Conservation (phyloP, 495 filamentous ascomycete species). For the Darksidea phi region DNA sequence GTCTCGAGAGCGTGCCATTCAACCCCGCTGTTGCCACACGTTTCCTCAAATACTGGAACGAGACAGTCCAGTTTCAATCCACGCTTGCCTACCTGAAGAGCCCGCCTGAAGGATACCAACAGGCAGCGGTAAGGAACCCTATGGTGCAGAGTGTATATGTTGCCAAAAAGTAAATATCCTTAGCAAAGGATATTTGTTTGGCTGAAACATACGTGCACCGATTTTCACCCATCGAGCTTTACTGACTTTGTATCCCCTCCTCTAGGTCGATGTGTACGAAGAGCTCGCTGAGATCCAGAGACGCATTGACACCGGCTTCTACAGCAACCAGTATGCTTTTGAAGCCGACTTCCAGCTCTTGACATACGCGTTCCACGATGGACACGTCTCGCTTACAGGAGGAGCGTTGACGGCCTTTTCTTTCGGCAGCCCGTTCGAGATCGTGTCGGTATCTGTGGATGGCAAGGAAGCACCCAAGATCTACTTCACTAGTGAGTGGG, state of each 20-base stretch:
- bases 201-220: too few relatives aligned
- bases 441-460: slow-evolving; percentile 52
- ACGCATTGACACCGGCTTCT: slow-evolving; percentile 44
- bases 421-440: slow-evolving; percentile 47
- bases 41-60: slow-evolving; percentile 56
- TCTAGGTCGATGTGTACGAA: slow-evolving; percentile 52
- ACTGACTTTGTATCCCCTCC: too few relatives aligned
- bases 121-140: too few relatives aligned
- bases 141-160: too few relatives aligned
- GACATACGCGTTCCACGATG: slow-evolving; percentile 49
- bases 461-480: slow-evolving; percentile 51
- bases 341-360: slow-evolving; percentile 50
- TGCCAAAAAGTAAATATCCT: too few relatives aligned
- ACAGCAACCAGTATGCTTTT: slow-evolving; percentile 54
- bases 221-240: too few relatives aligned
- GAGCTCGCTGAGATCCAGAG: slow-evolving; percentile 48
- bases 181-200: too few relatives aligned
- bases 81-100: slow-evolving; percentile 57
- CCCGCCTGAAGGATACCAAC: slow-evolving; percentile 57
- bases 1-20: slow-evolving; percentile 58
- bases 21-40: slow-evolving; percentile 50
- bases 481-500: slow-evolving; percentile 42
- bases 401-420: slow-evolving; percentile 49
- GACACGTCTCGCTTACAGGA: slow-evolving; percentile 46
- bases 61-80: slow-evolving; percentile 58